These are phyloP conservation scores for Fusarium sp. DNA, from an alignment of 2,329 filamentous ascomycete species.

Conservation along the genomic window DNA sequence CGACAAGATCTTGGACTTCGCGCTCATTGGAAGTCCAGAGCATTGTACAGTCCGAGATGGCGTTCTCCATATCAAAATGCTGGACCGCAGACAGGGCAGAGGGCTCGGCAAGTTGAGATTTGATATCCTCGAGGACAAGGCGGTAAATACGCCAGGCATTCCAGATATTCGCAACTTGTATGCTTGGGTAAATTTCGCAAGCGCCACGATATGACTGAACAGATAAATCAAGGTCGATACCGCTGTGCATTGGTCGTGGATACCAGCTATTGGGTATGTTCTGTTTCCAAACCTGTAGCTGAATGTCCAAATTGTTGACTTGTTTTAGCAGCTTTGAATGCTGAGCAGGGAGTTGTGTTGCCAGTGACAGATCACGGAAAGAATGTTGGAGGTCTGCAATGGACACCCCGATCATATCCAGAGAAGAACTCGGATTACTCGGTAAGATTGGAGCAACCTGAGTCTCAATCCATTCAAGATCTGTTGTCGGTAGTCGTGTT, in stretches of 20 bases:
- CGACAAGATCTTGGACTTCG: not conserved
- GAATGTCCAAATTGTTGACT: not conserved
- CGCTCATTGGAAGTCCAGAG: not conserved
- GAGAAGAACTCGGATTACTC: slow-evolving; percentile 17
- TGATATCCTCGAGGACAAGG: slow-evolving; percentile 3
- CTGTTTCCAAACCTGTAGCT: slow-evolving; percentile 2
- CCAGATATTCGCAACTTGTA: slow-evolving; percentile 37
- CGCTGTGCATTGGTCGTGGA: not conserved
- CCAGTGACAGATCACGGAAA: not conserved
- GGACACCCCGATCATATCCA: slow-evolving; percentile 20
- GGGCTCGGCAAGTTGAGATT: not conserved
- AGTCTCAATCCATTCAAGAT: not conserved
- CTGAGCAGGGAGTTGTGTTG: rapidly evolving
- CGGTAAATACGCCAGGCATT: slow-evolving; percentile 28
- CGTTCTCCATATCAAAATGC: rapidly evolving
- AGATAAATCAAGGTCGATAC: rapidly evolving
- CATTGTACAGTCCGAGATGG: rapidly evolving
- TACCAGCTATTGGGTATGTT: slow-evolving; percentile 7
- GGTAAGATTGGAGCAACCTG: slow-evolving; percentile 13
- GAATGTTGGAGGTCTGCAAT: not conserved
- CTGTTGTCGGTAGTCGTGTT: not conserved
- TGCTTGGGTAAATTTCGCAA: slow-evolving; percentile 18
- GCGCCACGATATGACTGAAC: not conserved
- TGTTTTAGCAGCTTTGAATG: not conserved
- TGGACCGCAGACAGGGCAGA: rapidly evolving